phyloP scores from a whole-genome alignment of 129 eudicot genomes.

The Tanacetum coccineum region DNA sequence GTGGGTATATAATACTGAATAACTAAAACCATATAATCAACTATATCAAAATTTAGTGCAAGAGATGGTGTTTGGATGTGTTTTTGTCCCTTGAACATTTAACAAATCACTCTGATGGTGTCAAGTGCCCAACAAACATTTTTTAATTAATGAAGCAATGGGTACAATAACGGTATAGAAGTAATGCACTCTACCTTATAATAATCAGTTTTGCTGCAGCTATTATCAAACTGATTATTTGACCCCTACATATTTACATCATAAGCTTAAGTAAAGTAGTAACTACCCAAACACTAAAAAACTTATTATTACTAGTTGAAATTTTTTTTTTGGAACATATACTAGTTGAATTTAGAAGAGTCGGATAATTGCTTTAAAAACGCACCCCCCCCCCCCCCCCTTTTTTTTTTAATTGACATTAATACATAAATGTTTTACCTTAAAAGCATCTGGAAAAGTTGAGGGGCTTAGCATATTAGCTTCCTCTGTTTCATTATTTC shows the following conservation, averaged over 20 bases:
- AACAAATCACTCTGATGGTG: neutral
- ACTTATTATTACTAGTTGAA: slow-evolving; percentile 1
- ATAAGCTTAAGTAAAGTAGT: slow-evolving; percentile 10
- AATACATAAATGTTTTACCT: slow-evolving; percentile 24
- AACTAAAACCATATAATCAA: neutral
- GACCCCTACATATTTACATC: neutral
- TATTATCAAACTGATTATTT: slow-evolving; percentile 6
- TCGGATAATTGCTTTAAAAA: slow-evolving; percentile 4
- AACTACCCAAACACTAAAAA: neutral
- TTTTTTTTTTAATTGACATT: neutral
- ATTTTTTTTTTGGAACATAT: too few species aligned
- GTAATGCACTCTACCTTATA: neutral
- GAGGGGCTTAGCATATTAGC: slow-evolving; percentile 11
- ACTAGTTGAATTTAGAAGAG: too few species aligned
- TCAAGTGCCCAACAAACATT: neutral
- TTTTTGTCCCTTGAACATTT: neutral
- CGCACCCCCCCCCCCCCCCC: slow-evolving; percentile 4
- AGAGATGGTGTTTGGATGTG: slow-evolving; percentile 7
- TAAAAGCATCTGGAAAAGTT: slow-evolving; percentile 12
- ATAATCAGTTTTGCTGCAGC: slow-evolving; percentile 2
- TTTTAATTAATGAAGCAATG: neutral
- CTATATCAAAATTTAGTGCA: neutral
- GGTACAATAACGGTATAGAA: neutral
- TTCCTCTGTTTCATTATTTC: slow-evolving; percentile 23
- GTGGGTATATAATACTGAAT: neutral